Conservation (phyloP, 768 basidiomycete species). For the Lactifluus piperatus region DNA sequence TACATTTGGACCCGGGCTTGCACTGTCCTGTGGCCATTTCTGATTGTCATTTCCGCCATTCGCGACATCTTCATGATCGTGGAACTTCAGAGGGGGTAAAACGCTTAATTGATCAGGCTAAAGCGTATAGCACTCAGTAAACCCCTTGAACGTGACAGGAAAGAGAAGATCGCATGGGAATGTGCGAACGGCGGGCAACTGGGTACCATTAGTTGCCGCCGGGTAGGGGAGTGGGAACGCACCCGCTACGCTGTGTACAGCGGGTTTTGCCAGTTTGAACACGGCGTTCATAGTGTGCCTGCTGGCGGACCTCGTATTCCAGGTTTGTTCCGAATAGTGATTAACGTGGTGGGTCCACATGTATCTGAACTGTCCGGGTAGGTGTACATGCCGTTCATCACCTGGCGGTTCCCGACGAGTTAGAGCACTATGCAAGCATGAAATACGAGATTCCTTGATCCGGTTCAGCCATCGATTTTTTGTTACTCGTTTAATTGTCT, state of each 20-base stretch:
- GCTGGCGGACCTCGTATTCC: constrained; percentile 56
- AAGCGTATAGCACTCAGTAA: constrained; percentile 1
- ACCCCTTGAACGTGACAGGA: constrained; percentile 31
- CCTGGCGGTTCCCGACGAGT: constrained; percentile 62
- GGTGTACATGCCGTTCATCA: constrained; percentile 72
- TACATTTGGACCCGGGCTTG: constrained; percentile 57
- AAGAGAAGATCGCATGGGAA: constrained; percentile 64
- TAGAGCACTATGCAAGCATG: constrained; percentile 59
- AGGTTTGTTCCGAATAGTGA: constrained; percentile 35
- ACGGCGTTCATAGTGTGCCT: constrained; percentile 57
- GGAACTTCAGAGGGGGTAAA: constrained; percentile 60
- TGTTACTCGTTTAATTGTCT: neutral
- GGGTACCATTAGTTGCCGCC: constrained; percentile 37
- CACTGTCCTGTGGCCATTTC: constrained; percentile 63
- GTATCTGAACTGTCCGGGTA: constrained; percentile 24
- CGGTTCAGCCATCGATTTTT: constrained; percentile 33
- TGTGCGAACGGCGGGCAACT: constrained; percentile 63
- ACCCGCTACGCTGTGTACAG: constrained; percentile 47
- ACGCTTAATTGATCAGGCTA: constrained; percentile 23
- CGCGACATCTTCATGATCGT: constrained; percentile 68
- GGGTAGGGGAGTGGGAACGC: constrained; percentile 37
- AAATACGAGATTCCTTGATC: constrained; percentile 48
- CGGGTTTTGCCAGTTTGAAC: constrained; percentile 52
- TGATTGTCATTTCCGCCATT: constrained; percentile 54
- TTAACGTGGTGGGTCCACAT: constrained; percentile 10